Conservation (phyloP, 2,329 filamentous ascomycete genomes). For the Nannizziopsis arthrosporioides region DNA sequence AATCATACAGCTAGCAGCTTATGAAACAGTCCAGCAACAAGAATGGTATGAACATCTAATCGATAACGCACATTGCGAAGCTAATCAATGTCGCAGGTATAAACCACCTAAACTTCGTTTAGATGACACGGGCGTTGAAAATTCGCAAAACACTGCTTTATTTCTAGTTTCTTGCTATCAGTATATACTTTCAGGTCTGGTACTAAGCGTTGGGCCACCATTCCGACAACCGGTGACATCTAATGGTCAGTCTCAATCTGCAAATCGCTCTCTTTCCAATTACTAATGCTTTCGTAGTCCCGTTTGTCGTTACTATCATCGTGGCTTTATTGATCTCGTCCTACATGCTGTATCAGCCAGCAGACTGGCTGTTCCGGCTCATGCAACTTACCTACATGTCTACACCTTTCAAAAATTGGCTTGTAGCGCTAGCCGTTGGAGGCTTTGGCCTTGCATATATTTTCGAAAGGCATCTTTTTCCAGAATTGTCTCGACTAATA, state of each 20-base stretch:
- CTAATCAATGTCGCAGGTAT: slow-evolving; percentile 43
- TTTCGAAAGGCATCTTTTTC: slow-evolving; percentile 61
- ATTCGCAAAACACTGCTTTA: slow-evolving; percentile 84
- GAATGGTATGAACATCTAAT: slow-evolving; percentile 50
- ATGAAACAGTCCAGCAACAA: slow-evolving; percentile 62
- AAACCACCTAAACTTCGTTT: slow-evolving; percentile 65
- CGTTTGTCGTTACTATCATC: slow-evolving; percentile 68
- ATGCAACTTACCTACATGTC: slow-evolving; percentile 83
- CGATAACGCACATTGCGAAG: not conserved
- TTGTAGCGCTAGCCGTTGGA: slow-evolving; percentile 56
- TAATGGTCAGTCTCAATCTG: slow-evolving; percentile 52
- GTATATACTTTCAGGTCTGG: slow-evolving; percentile 80
- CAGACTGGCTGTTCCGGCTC: slow-evolving; percentile 53
- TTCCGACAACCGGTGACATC: slow-evolving; percentile 69
- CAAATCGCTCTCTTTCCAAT: slow-evolving; percentile 7
- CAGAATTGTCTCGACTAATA: slow-evolving; percentile 53
- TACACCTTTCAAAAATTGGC: slow-evolving; percentile 57
- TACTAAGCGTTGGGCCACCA: slow-evolving; percentile 81
- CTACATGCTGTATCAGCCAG: slow-evolving; percentile 72
- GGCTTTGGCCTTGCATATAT: slow-evolving; percentile 60
- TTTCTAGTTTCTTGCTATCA: slow-evolving; percentile 90
- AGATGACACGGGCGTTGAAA: slow-evolving; percentile 72
- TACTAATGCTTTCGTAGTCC: slow-evolving; percentile 44
- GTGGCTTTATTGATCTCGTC: slow-evolving; percentile 54
- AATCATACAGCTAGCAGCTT: slow-evolving; percentile 61